Evolutionary conservation across 495 filamentous ascomycete species (phyloP), one percentile per base, ranked within the genome.

Genomic region (Elasticomyces elasticus): DNA sequence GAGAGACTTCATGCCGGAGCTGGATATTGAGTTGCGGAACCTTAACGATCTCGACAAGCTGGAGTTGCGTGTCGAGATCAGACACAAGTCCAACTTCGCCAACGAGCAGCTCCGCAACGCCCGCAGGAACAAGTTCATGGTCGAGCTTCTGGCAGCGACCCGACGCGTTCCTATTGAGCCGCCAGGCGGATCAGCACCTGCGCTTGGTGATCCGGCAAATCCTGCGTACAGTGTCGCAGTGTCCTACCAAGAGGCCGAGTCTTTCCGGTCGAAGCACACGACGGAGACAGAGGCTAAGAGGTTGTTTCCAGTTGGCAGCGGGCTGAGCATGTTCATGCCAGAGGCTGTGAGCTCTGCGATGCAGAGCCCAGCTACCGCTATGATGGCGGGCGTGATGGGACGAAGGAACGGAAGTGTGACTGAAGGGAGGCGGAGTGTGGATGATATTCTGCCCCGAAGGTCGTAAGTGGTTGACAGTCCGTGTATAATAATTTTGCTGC

Each of bases 81-180:
- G 26, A 26, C 59, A 62, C 46, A 62, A 62, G 60, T 63, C 60
- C 24, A 63, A 61, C 58, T 58, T 61, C 60, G 37, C 60, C 37
- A 61, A 63, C 38, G 60, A 61, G 17, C 27, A 46, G 4, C 43
- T 63, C 26, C 58, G 60, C 38, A 44, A 56, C 31, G 37, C 59
- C 9, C 27, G 60, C 24, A 45, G 60, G 12, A 63, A 59, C 54
- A 63, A 62, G 20, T 55, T 61, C 58, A 63, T 63, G 60, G 54
- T 24, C 30, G 59, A 61, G 37, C 59, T 63, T 9, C 38, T 63
- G 5, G 49, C 56, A 5, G 53, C 53, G 13, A 23, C 26, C 12
- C 58, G 60, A 11, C 30, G 37, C n/a, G 42, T 63, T 12, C 60
- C 60, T 7, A 58, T 63, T 27, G 55, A 56, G 13, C 51, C 56